Percentiles rank a stretch among this genome's conserved stretches.
These are phyloP conservation scores for Orychophragmus violaceus DNA, from an alignment of 345 rosid genomes.

Conservation along the genomic window DNA sequence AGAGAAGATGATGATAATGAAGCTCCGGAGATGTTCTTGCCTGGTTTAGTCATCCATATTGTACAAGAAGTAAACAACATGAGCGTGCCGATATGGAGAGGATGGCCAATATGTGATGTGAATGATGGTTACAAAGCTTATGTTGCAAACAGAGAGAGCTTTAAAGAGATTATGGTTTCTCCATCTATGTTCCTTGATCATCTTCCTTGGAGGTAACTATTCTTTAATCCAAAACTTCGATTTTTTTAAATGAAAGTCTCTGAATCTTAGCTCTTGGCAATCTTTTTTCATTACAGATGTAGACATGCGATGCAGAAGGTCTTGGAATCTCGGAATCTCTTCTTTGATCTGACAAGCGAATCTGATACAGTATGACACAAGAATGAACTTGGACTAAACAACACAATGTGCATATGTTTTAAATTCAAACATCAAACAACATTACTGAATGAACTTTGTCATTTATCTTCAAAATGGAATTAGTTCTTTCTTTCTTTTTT, in stretches of 20 bases:
- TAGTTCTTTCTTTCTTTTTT: neutral
- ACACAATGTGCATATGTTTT: slow-evolving; percentile 23
- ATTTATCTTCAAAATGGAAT: neutral
- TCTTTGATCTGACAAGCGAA: slow-evolving; percentile 9
- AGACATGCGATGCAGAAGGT: slow-evolving; percentile 55
- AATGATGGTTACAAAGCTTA: slow-evolving; percentile 48
- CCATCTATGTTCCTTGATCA: slow-evolving; percentile 91
- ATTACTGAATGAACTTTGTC: neutral
- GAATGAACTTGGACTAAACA: neutral
- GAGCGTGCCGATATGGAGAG: slow-evolving; percentile 46
- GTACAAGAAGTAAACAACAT: slow-evolving; percentile 39
- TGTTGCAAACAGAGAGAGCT: slow-evolving; percentile 56
- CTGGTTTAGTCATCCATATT: slow-evolving; percentile 73
- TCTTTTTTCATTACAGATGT: slow-evolving; percentile 45
- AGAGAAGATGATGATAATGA: slow-evolving; percentile 23
- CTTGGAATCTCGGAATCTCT: slow-evolving; percentile 43
- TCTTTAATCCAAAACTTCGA: neutral
- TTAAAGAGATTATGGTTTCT: slow-evolving; percentile 70
- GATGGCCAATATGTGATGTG: slow-evolving; percentile 41
- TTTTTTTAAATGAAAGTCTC: neutral
- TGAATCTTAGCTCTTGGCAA: neutral
- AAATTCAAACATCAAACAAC: neutral
- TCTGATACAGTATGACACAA: slow-evolving; percentile 34
- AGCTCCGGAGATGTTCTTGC: slow-evolving; percentile 65
- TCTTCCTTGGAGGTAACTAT: slow-evolving; percentile 82